Percentiles rank a stretch among this genome's conserved stretches.
Conservation (phyloP, 805 yeast species). For the Kazachstania viticola region DNA sequence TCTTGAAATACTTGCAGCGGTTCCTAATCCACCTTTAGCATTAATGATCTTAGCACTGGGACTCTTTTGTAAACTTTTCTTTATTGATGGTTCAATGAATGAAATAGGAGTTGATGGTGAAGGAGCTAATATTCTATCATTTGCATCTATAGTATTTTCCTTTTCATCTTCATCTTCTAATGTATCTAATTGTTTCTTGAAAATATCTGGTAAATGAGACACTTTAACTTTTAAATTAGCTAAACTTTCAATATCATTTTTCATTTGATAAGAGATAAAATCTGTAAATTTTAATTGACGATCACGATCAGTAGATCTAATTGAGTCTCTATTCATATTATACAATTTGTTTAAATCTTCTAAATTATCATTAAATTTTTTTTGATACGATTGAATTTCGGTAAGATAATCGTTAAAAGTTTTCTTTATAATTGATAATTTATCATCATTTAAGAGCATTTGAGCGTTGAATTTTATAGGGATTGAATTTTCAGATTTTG, state of each 20-base stretch:
- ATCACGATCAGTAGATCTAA: slow-evolving; percentile 3
- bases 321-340: slow-evolving; percentile 9
- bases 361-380: slow-evolving; percentile 12
- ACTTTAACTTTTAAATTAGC: slow-evolving; percentile 13
- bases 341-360: slow-evolving; percentile 16
- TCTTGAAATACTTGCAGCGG: slow-evolving; percentile 3
- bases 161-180: slow-evolving; percentile 8
- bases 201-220: slow-evolving; percentile 11
- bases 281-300: slow-evolving; percentile 20
- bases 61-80: not conserved
- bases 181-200: slow-evolving; percentile 21
- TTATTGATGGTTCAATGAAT: not conserved
- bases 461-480: slow-evolving; percentile 30
- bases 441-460: slow-evolving; percentile 15
- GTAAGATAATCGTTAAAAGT: slow-evolving; percentile 9
- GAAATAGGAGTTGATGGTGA: not conserved
- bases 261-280: slow-evolving; percentile 16
- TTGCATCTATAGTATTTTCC: not conserved
- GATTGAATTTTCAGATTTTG: slow-evolving; percentile 24
- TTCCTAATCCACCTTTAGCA: slow-evolving; percentile 4
- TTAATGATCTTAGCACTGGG: slow-evolving; percentile 3
- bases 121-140: not conserved
- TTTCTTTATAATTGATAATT: slow-evolving; percentile 10
- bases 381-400: slow-evolving; percentile 6
- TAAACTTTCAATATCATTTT: slow-evolving; percentile 23